These are phyloP conservation scores for Aegilops longissima DNA, from an alignment of 176 grass and related monocot species.

Conservation along the genomic window DNA sequence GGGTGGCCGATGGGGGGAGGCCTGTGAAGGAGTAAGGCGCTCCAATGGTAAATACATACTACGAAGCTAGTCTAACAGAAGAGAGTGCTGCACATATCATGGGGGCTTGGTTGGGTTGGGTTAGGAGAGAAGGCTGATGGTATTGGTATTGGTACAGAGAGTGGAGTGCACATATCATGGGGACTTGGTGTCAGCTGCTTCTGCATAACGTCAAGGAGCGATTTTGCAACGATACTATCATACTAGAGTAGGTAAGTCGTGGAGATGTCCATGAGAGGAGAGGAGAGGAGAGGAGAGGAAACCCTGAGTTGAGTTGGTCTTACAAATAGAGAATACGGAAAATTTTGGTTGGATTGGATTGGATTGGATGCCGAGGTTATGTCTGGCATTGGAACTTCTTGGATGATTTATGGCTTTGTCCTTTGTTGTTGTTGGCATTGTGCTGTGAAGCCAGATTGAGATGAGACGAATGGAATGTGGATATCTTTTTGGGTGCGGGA, in stretches of 20 bases:
- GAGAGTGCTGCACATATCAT: background rate
- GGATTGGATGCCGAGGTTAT: background rate
- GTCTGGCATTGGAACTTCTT: no score
- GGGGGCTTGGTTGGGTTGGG: background rate
- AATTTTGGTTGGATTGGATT: background rate
- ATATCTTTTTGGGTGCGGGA: no score
- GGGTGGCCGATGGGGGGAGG: slow-evolving; percentile 13
- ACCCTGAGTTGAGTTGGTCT: background rate
- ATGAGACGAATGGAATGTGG: no score
- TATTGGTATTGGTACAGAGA: background rate
- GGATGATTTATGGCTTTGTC: no score
- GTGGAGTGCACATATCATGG: background rate
- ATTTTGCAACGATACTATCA: background rate
- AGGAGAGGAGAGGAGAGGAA: background rate
- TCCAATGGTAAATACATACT: background rate
- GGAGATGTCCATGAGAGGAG: background rate
- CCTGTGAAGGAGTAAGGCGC: background rate
- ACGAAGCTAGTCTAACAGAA: background rate
- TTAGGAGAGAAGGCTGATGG: background rate
- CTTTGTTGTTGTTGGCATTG: background rate
- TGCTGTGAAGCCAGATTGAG: background rate
- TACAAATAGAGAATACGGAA: background rate
- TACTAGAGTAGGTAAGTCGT: background rate
- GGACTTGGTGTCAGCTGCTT: background rate
- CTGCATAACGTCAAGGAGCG: background rate